These are phyloP conservation scores for Dendrothele bispora DNA, from an alignment of 768 basidiomycete genomes.

Conservation along the genomic window DNA sequence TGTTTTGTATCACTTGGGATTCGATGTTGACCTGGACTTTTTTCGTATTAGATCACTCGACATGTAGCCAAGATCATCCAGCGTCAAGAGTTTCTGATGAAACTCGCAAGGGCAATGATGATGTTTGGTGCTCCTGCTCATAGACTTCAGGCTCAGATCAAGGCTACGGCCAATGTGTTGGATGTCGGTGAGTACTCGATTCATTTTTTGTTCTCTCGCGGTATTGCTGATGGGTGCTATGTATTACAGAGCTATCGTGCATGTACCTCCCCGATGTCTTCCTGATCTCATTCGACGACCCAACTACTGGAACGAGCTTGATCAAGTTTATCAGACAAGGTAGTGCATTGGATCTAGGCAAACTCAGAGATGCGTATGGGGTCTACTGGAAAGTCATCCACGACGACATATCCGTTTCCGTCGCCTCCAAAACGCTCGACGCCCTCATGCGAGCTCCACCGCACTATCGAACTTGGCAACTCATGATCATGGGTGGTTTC, in stretches of 20 bases:
- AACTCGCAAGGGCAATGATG: constrained; percentile 85
- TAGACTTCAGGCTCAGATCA: constrained; percentile 79
- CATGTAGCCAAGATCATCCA: constrained; percentile 82
- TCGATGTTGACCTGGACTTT: too few relatives aligned
- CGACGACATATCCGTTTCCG: constrained; percentile 72
- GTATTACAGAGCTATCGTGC: constrained; percentile 58
- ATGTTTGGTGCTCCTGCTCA: constrained; percentile 86
- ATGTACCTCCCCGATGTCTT: constrained; percentile 76
- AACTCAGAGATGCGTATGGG: constrained; percentile 67
- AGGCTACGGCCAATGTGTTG: constrained; percentile 75
- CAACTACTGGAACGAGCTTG: constrained; percentile 74
- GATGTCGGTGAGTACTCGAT: too few relatives aligned
- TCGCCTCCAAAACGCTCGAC: constrained; percentile 71
- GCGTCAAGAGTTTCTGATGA: constrained; percentile 83
- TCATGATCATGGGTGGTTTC: constrained; percentile 72
- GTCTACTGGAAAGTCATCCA: constrained; percentile 89
- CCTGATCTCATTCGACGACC: constrained; percentile 82
- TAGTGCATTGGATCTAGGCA: constrained; percentile 72
- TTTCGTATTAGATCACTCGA: constrained; percentile 62
- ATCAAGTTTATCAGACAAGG: constrained; percentile 78
- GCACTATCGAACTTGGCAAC: constrained; percentile 59
- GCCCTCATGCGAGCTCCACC: constrained; percentile 67
- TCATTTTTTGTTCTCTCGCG: too few relatives aligned
- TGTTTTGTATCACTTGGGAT: not conserved
- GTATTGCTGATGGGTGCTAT: too few relatives aligned